phyloP scores from a whole-genome alignment of 148 eudicot species.

The Rhododendron griersonianum region DNA sequence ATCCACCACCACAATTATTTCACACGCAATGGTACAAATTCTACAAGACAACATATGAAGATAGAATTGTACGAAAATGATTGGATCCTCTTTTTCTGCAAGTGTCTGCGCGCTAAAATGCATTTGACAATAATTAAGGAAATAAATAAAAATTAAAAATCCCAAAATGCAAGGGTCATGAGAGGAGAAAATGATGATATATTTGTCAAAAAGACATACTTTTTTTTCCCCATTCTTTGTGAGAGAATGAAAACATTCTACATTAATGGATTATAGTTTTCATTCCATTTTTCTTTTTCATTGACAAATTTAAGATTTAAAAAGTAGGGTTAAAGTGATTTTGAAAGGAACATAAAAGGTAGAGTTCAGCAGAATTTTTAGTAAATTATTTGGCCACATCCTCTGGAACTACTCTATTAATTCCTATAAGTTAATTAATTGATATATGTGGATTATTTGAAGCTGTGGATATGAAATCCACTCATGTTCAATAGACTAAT shows the following conservation, averaged over 20 bases:
- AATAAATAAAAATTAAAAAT: background rate
- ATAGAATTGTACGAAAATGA: background rate
- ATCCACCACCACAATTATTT: background rate
- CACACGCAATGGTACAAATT: conserved; percentile 4
- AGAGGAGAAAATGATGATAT: background rate
- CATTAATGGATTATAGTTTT: background rate
- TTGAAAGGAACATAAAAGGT: background rate
- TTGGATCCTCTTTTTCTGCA: background rate
- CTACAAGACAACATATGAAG: background rate
- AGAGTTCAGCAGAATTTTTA: background rate
- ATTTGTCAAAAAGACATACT: background rate
- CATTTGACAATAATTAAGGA: background rate
- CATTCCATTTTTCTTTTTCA: background rate
- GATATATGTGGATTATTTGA: background rate
- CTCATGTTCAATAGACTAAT: no score
- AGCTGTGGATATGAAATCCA: background rate
- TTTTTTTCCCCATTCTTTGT: background rate
- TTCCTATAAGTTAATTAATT: background rate
- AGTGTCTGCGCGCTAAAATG: background rate
- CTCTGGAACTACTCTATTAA: background rate
- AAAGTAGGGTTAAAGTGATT: background rate
- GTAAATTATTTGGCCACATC: background rate
- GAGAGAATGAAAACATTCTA: no score
- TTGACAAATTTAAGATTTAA: background rate
- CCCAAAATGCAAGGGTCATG: background rate